Percentiles rank a stretch among this genome's conserved stretches.
These are phyloP conservation scores for Chaetomiaceae sp. DNA, from an alignment of 2,329 filamentous ascomycete genomes.

Conservation along the genomic window DNA sequence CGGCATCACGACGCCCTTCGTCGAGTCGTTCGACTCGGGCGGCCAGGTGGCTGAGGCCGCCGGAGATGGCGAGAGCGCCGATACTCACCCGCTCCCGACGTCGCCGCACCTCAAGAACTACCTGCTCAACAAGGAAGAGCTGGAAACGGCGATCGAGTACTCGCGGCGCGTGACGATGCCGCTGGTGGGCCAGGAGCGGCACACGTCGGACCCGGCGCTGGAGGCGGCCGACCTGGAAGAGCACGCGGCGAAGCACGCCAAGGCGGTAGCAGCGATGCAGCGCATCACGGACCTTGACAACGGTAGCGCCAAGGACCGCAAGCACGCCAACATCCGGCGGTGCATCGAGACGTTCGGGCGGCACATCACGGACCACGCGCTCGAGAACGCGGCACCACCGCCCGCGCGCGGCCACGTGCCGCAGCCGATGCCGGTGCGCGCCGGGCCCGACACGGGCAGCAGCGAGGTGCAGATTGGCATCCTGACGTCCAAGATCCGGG, in stretches of 20 bases:
- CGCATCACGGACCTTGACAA: conserved; percentile 76
- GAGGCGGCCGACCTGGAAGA: conserved; percentile 29
- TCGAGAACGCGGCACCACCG: conserved; percentile 53
- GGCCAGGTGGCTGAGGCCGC: conserved; percentile 38
- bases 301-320: conserved; percentile 69
- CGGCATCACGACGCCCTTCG: conserved; percentile 73
- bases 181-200: conserved; percentile 29
- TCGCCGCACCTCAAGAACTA: conserved; percentile 62
- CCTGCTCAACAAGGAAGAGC: conserved; percentile 61
- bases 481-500: conserved; percentile 86
- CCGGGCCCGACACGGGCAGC: conserved; percentile 89
- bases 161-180: conserved; percentile 65
- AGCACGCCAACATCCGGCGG: conserved; percentile 74
- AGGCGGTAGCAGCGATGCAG: conserved; percentile 66
- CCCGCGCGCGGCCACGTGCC: conserved; percentile 38
- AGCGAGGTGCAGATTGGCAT: conserved; percentile 98
- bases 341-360: conserved; percentile 85
- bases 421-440: conserved; percentile 46
- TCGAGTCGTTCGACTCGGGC: conserved; percentile 70
- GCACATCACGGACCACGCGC: conserved; percentile 71
- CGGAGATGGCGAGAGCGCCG: conserved; percentile 39
- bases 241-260: conserved; percentile 55
- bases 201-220: conserved; percentile 35
- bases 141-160: conserved; percentile 59
- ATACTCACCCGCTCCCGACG: conserved; percentile 40